Evolutionary conservation across 1,284 basidiomycete species (phyloP), one percentile per base, ranked within the genome.

Genomic region (Sanghuangporus baumii): DNA sequence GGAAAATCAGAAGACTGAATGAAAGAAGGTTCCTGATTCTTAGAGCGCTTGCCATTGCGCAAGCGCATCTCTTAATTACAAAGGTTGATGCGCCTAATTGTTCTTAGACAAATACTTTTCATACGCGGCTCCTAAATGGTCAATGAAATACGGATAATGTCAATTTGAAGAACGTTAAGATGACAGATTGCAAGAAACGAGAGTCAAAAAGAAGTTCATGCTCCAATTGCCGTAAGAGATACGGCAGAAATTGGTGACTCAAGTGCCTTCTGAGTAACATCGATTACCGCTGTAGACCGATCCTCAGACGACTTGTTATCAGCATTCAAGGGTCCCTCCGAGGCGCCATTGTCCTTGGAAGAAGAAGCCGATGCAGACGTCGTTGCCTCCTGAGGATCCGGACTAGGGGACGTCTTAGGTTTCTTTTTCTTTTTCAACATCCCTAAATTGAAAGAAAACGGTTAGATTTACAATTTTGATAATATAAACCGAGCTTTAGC

Each of bases 401-500:
- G 65, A n/a, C 71, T 69, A 52, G 77, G 73, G 46, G 76, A 68
- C 1, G 77, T 74, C 77, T 93, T 94, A 2, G 83, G 80, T 74
- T 92, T 94, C 78, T 96, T 93, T 74, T 85, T 89, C 78, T 93
- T 95, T 81, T 94, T 94, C 64, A 91, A 74, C 61, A 94, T 75
- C 37, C 86, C 87, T 85, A 43, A 14, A 59, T 40, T 51, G 34
- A 6, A 64, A 43, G 12, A 57, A 57, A 34, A 8, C 16, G 23
- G 31, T 7, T 59, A 51, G 66, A 57, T 63, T 64, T 63, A 68
- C 23, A 31, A 36, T 31, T 18, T 0, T 18, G 43, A 46, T 46
- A 8, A 36, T 3, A 54, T 36, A 6, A 6, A 36, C 26, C 52
- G 14, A 34, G 11, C 9, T 8, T 8, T 8, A 26, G 18, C 34